Percentiles rank a stretch among this genome's conserved stretches.
phyloP scores from a whole-genome alignment of 2,329 filamentous ascomycete genomes.

The Aureobasidium sp. region DNA sequence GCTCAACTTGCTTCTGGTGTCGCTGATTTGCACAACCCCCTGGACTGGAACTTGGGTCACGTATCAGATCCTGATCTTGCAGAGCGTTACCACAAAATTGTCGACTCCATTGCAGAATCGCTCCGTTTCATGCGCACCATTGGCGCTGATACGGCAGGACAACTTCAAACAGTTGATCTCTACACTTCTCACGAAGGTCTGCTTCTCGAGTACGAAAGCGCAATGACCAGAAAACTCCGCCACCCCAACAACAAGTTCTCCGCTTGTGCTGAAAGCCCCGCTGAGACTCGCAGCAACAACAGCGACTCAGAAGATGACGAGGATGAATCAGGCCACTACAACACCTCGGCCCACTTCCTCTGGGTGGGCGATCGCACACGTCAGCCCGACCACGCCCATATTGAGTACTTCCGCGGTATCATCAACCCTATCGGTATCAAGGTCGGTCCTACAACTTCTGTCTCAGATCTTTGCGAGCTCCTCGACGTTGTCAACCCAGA shows the following conservation, averaged over 20 bases:
- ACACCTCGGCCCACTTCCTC: slow-evolving; percentile 92
- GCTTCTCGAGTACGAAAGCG: slow-evolving; percentile 88
- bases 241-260: slow-evolving; percentile 44
- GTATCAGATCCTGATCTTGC: slow-evolving; percentile 77
- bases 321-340: slow-evolving; percentile 61
- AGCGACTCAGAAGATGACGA: slow-evolving; percentile 19
- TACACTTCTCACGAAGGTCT: slow-evolving; percentile 95
- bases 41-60: slow-evolving; percentile 93
- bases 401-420: slow-evolving; percentile 95
- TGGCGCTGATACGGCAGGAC: slow-evolving; percentile 74
- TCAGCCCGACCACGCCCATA: slow-evolving; percentile 84
- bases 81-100: slow-evolving; percentile 76
- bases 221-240: slow-evolving; percentile 67
- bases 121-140: slow-evolving; percentile 91
- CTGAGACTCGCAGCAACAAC: slow-evolving; percentile 14
- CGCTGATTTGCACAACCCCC: slow-evolving; percentile 83
- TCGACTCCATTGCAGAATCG: slow-evolving; percentile 79
- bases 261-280: slow-evolving; percentile 13
- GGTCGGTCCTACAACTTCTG: slow-evolving; percentile 77
- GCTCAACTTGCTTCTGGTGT: slow-evolving; percentile 78
- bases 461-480: slow-evolving; percentile 65
- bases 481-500: slow-evolving; percentile 78
- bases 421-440: slow-evolving; percentile 96
- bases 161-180: slow-evolving; percentile 85
- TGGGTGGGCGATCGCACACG: slow-evolving; percentile 98